Evolutionary conservation across 495 filamentous ascomycete species (phyloP).

Genomic region (Haplographium delicatum): DNA sequence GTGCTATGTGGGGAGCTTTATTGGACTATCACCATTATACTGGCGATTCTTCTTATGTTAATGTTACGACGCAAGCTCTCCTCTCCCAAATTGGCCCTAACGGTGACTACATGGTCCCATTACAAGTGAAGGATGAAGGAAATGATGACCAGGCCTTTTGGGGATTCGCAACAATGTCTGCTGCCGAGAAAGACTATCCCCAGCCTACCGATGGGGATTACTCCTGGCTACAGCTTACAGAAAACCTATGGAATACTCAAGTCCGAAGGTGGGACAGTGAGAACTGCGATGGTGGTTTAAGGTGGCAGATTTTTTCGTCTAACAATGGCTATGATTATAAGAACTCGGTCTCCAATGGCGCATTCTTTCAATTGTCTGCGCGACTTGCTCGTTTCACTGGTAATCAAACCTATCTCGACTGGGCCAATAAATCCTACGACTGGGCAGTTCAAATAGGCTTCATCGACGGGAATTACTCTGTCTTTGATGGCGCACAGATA

Average conservation of each 20-base stretch:
- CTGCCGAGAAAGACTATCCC: conserved; percentile 74
- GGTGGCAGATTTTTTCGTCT: conserved; percentile 79
- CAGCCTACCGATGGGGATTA: conserved; percentile 56
- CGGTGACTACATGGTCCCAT: conserved; percentile 69
- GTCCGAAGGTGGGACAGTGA: conserved; percentile 63
- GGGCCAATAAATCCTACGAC: conserved; percentile 67
- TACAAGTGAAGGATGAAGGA: conserved; percentile 68
- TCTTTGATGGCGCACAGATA: conserved; percentile 69
- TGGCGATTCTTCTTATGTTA: conserved; percentile 69
- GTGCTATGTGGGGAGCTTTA: conserved; percentile 74
- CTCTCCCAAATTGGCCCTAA: conserved; percentile 65
- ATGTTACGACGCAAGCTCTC: conserved; percentile 62
- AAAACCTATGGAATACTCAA: conserved; percentile 74
- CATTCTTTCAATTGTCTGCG: conserved; percentile 79
- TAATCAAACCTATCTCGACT: conserved; percentile 73
- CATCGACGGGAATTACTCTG: conserved; percentile 57
- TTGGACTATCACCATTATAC: conserved; percentile 85
- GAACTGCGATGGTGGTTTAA: conserved; percentile 65
- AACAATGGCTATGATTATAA: conserved; percentile 82
- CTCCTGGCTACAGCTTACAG: conserved; percentile 72
- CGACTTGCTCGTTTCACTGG: conserved; percentile 71
- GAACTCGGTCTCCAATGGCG: conserved; percentile 70
- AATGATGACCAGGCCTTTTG: conserved; percentile 91
- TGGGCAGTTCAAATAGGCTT: conserved; percentile 64
- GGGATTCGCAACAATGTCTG: conserved; percentile 76